Base-by-base conservation (phyloP, 345 rosid genomes). In the Pugionium cornutum region DNA sequence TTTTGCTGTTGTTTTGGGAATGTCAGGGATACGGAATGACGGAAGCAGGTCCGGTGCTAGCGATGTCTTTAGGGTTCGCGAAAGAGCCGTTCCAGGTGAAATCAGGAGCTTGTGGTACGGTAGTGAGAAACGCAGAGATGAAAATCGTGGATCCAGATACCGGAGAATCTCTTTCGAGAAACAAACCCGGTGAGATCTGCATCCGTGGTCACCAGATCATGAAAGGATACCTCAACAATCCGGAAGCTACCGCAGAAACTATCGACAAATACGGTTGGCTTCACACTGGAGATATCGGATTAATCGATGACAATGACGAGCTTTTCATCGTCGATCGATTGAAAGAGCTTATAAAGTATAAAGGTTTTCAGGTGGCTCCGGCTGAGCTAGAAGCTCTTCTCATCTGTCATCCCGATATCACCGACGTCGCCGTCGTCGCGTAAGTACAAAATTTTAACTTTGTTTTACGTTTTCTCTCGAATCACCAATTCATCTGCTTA, bases 11-110 rank as follows among this genome's bases (percentile, higher is more conserved):
- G 48, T 46, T 32, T 31, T 52, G 46, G 5, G 31, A 63, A 64
- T 73, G 69, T 5, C 40, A 91, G 98, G 98, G 95, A 0, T 92
- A 92, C 33, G 99, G 99, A 48, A 94, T 90, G 97, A 90, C 99
- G 1, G 97, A 92, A 78, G 99, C 96, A 4, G 97, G 97, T 4
- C 96, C 94, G 1, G 92, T 91, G 10, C 69, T 92, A 26, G 77
- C 98, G n/a, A 87, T 92, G 99, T 83, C 95, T 9, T 50, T 84
- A 62, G 86, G 92, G 10, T 90, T 94, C 32, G 97, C 99, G 0
- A 94, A 90, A 60, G 82, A 90, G 5, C 88, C 92, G 0, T 85
- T 81, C 5, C 82, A 81, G 26, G 83, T 86, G 1, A 94, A 90
- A 75, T 80, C 96, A 1, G 97, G 98, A 2, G 90, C 97, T 0